These are phyloP conservation scores for Piromyces finnis DNA, from an alignment of 192 early-diverging fungal genomes.

Conservation along the genomic window DNA sequence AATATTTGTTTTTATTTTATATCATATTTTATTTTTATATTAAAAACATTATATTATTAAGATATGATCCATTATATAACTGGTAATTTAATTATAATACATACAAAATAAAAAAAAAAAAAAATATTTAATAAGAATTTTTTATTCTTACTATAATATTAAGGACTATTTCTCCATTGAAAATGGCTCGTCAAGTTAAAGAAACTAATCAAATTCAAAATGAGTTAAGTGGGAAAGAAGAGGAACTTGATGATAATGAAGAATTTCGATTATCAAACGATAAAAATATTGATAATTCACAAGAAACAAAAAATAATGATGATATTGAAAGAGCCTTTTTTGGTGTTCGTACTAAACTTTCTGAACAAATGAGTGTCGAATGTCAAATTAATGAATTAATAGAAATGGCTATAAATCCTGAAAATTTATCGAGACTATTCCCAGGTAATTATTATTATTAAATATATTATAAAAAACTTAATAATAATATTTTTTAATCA, in stretches of 20 bases:
- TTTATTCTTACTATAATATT: too few species aligned
- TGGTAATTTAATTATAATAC: constrained; percentile 31
- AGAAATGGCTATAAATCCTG: constrained; percentile 36
- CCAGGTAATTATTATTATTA: too few species aligned
- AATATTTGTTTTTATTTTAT: too few species aligned
- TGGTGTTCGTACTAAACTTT: constrained; percentile 40
- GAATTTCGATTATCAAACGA: not conserved
- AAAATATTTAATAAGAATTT: not conserved
- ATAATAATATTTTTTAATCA: too few species aligned
- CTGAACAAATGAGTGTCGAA: constrained; percentile 34
- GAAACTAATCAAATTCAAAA: not conserved
- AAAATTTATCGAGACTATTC: constrained; percentile 40
- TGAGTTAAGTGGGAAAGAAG: too few species aligned
- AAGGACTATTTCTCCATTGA: not conserved
- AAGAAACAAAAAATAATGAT: constrained; percentile 3
- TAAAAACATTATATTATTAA: constrained; percentile 34
- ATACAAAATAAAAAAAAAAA: not conserved
- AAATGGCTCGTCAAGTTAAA: not conserved
- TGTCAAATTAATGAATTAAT: constrained; percentile 58
- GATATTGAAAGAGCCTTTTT: constrained; percentile 27
- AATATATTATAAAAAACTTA: too few species aligned
- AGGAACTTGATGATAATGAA: not conserved
- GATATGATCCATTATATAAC: constrained; percentile 74
- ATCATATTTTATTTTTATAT: too few species aligned
- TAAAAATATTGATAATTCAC: not conserved